These are phyloP conservation scores for Leccinum pachyderme DNA, from an alignment of 1,284 basidiomycete species.

Conservation along the genomic window DNA sequence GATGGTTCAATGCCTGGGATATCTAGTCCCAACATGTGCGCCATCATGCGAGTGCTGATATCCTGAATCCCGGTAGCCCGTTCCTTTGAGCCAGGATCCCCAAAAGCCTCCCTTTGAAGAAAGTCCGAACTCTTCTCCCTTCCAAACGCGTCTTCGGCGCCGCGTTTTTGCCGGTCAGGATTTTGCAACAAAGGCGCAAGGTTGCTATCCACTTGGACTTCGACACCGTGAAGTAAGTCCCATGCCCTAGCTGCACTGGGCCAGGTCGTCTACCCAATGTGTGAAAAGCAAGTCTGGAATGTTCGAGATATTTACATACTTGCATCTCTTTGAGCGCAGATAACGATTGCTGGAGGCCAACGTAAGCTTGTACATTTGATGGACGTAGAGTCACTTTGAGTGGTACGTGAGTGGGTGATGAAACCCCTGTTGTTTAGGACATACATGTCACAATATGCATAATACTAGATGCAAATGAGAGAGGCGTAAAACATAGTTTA, in stretches of 20 bases:
- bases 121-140: constrained; percentile 49
- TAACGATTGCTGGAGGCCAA: constrained; percentile 68
- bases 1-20: constrained; percentile 50
- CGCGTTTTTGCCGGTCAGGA: constrained; percentile 54
- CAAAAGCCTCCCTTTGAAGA: constrained; percentile 44
- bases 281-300: constrained; percentile 12
- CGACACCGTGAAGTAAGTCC: constrained; percentile 69
- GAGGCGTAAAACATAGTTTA: neutral
- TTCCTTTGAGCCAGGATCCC: constrained; percentile 26
- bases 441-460: constrained; percentile 80
- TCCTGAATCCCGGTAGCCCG: constrained; percentile 49
- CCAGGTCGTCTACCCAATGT: constrained; percentile 51
- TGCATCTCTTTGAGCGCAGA: constrained; percentile 69
- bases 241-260: constrained; percentile 70
- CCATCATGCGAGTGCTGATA: constrained; percentile 59
- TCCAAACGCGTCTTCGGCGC: constrained; percentile 66
- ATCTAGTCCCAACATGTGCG: constrained; percentile 68
- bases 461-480: constrained; percentile 48
- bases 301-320: constrained; percentile 36
- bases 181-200: constrained; percentile 35
- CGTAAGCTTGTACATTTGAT: constrained; percentile 64
- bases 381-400: constrained; percentile 62
- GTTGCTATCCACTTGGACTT: constrained; percentile 50
- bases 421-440: constrained; percentile 21
- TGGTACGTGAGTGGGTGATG: constrained; percentile 5